Percentiles rank a stretch among this genome's conserved stretches.
phyloP scores from a whole-genome alignment of 1,284 basidiomycete species.

The Vanrija pseudolonga region DNA sequence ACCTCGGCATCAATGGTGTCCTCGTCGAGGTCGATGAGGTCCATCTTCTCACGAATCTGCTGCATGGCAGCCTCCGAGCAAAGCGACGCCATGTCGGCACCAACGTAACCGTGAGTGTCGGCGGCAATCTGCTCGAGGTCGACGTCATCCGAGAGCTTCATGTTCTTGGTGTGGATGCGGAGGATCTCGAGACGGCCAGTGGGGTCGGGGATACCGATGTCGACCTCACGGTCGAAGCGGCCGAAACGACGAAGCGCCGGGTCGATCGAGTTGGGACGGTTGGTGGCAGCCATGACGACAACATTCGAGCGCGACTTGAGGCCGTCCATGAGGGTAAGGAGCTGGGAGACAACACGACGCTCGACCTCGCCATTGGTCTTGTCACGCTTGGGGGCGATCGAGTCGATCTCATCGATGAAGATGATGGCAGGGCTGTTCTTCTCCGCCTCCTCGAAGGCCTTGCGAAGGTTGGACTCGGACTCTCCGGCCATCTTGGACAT shows the following conservation, averaged over 20 bases:
- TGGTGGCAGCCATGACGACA: slow-evolving; percentile 99
- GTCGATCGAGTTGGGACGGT: slow-evolving; percentile 95
- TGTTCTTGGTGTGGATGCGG: slow-evolving; percentile 99
- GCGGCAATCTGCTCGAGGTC: slow-evolving; percentile 98
- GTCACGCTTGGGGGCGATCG: slow-evolving; percentile 98
- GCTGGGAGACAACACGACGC: slow-evolving; percentile 95
- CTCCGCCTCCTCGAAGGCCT: slow-evolving; percentile 98
- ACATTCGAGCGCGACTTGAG: slow-evolving; percentile 98
- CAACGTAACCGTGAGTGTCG: slow-evolving; percentile 98
- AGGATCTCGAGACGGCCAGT: slow-evolving; percentile 98
- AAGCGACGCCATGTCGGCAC: slow-evolving; percentile 92
- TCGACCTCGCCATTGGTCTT: slow-evolving; percentile 99
- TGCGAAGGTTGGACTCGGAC: slow-evolving; percentile 92
- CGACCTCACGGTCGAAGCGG: slow-evolving; percentile 98
- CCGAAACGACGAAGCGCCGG: slow-evolving; percentile 97
- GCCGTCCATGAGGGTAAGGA: slow-evolving; percentile 98
- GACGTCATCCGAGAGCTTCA: slow-evolving; percentile 97
- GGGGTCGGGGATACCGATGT: slow-evolving; percentile 98
- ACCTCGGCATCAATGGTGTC: slow-evolving; percentile 97
- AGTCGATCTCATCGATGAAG: slow-evolving; percentile 95
- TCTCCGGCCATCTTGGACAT: slow-evolving; percentile 99
- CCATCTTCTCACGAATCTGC: slow-evolving; percentile 98
- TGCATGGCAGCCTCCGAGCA: slow-evolving; percentile 98
- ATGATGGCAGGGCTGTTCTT: slow-evolving; percentile 99
- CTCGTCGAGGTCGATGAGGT: slow-evolving; percentile 85